A percentile compares a stretch with the other conserved stretches of the same genome.
These are phyloP conservation scores for Alternaria viburni DNA, from an alignment of 2,329 filamentous ascomycete species.

Conservation along the genomic window DNA sequence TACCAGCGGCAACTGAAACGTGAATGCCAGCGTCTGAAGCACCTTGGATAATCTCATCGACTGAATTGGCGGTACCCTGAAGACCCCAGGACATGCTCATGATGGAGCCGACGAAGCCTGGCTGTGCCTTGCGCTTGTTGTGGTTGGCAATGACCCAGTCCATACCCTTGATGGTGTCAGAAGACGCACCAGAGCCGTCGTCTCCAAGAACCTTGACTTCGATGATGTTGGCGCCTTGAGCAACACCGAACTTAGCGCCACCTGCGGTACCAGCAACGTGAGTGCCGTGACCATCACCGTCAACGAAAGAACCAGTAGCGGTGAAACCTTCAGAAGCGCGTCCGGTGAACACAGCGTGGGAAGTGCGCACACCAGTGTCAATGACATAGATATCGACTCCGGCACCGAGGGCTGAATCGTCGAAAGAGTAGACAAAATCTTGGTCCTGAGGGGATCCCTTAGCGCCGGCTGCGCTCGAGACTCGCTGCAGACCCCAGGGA, in stretches of 20 bases:
- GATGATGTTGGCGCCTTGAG: conserved; percentile 56
- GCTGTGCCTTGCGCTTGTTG: conserved; percentile 48
- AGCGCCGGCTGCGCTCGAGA: conserved; percentile 49
- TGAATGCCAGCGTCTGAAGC: conserved; percentile 52
- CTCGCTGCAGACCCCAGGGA: conserved; percentile 57
- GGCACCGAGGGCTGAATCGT: conserved; percentile 45
- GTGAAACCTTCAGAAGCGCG: conserved; percentile 52
- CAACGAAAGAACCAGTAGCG: conserved; percentile 42
- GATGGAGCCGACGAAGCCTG: conserved; percentile 53
- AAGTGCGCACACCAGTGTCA: conserved; percentile 57
- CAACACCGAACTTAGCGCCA: conserved; percentile 54
- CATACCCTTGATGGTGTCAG: conserved; percentile 59
- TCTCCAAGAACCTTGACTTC: conserved; percentile 60
- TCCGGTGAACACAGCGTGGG: conserved; percentile 54
- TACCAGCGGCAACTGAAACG: conserved; percentile 56
- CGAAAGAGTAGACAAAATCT: conserved; percentile 52
- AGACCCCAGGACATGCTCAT: conserved; percentile 57
- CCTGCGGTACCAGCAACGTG: conserved; percentile 56
- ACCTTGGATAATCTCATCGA: conserved; percentile 45
- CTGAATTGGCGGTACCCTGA: conserved; percentile 36
- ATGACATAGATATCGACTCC: conserved; percentile 58
- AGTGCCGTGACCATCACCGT: conserved; percentile 57
- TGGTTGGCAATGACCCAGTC: conserved; percentile 55
- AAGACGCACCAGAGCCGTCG: conserved; percentile 54
- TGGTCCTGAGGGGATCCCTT: conserved; percentile 31